These are phyloP conservation scores for Talaromyces sp. DNA, from an alignment of 2,329 filamentous ascomycete genomes.

Conservation along the genomic window DNA sequence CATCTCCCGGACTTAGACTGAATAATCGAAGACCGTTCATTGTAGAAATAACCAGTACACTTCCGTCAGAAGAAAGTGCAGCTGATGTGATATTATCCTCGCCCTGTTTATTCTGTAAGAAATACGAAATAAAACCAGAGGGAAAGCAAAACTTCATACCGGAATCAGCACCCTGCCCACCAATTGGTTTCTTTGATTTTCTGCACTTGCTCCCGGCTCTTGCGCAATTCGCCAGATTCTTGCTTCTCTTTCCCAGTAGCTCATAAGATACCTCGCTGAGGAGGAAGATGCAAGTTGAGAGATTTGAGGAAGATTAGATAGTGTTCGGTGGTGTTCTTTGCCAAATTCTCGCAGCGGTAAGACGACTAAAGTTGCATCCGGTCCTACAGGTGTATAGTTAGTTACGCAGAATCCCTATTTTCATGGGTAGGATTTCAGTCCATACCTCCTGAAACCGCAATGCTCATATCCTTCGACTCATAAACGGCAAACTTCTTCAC, in stretches of 20 bases:
- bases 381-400: constrained; percentile 49
- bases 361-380: constrained; percentile 78
- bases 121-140: constrained; percentile 18
- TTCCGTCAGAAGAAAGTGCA: constrained; percentile 65
- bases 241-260: constrained; percentile 88
- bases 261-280: constrained; percentile 69
- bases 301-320: constrained; percentile 79
- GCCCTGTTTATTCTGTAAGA: constrained; percentile 40
- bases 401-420: constrained; percentile 27
- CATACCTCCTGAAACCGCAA: constrained; percentile 84
- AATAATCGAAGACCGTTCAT: constrained; percentile 72
- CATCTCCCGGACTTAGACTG: constrained; percentile 50
- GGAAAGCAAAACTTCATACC: constrained; percentile 38
- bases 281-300: constrained; percentile 69
- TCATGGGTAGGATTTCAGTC: neutral
- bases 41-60: constrained; percentile 71
- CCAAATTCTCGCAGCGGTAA: constrained; percentile 73
- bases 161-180: constrained; percentile 61
- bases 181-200: constrained; percentile 40
- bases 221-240: constrained; percentile 67
- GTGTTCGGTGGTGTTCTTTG: constrained; percentile 72
- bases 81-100: constrained; percentile 80
- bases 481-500: constrained; percentile 92
- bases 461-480: constrained; percentile 75
- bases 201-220: constrained; percentile 44